Percentiles rank a stretch among this genome's conserved stretches.
Conservation (phyloP, 208 protist genomes). For the Acanthamoeba quina region DNA sequence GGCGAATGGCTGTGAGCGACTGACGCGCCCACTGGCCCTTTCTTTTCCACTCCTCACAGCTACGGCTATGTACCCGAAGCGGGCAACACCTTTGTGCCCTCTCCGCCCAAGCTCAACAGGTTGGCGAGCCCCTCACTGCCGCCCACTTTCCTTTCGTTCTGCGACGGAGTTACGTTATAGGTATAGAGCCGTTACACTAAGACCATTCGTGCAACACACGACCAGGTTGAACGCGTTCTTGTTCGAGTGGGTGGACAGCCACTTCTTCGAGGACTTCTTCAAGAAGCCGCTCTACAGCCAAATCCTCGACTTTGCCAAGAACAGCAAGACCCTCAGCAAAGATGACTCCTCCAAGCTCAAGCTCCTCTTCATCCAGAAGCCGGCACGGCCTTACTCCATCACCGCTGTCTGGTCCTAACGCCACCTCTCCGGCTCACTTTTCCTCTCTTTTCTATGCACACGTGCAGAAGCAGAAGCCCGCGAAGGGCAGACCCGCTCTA, state of each 20-base stretch:
- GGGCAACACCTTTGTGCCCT: not conserved
- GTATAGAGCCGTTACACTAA: not conserved
- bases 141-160: no score
- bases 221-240: slow-evolving; percentile 46
- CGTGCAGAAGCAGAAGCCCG: slow-evolving; percentile 9
- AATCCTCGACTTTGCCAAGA: slow-evolving; percentile 69
- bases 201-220: not conserved
- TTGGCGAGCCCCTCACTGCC: no score
- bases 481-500: not conserved
- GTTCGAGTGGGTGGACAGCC: slow-evolving; percentile 61
- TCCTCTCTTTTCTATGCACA: not conserved
- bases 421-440: not conserved
- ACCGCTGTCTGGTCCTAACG: not conserved
- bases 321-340: slow-evolving; percentile 34
- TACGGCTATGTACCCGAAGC: not conserved
- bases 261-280: slow-evolving; percentile 70
- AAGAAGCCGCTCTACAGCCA: slow-evolving; percentile 72
- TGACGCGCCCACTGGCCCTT: not conserved
- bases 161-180: not conserved
- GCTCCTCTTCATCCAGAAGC: slow-evolving; percentile 60
- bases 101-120: not conserved
- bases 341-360: slow-evolving; percentile 59
- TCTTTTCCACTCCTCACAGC: not conserved
- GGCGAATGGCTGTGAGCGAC: not conserved
- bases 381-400: not conserved